A percentile compares a stretch with the other conserved stretches of the same genome.
Evolutionary conservation across 441 rosid species (phyloP).

Genomic region (Metrosideros polymorpha): DNA sequence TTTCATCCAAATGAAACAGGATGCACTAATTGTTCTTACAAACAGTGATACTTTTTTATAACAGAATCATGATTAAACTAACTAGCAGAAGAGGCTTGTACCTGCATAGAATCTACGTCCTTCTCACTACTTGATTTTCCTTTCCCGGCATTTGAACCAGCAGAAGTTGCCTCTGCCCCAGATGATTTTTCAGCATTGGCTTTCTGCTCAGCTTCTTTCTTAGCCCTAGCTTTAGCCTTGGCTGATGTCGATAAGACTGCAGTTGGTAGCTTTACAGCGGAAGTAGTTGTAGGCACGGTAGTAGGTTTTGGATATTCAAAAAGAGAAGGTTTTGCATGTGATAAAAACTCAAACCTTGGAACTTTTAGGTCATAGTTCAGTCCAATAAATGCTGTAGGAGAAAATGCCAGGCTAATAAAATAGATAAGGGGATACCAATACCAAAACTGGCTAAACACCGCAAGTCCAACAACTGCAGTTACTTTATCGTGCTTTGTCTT

Average conservation of each 20-base stretch:
- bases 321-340: slow-evolving; percentile 85
- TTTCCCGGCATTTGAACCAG: slow-evolving; percentile 35
- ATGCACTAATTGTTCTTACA: not conserved
- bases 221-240: slow-evolving; percentile 94
- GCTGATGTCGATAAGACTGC: slow-evolving; percentile 91
- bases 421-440: slow-evolving; percentile 98
- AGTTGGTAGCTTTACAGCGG: slow-evolving; percentile 80
- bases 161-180: slow-evolving; percentile 35
- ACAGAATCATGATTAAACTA: not conserved
- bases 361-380: slow-evolving; percentile 86
- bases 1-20: not conserved
- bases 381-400: slow-evolving; percentile 93
- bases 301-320: slow-evolving; percentile 98
- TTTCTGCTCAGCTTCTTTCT: slow-evolving; percentile 97
- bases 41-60: not conserved
- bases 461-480: slow-evolving; percentile 95
- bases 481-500: slow-evolving; percentile 95
- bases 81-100: slow-evolving; percentile 8
- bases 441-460: slow-evolving; percentile 98
- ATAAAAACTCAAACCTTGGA: slow-evolving; percentile 85
- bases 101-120: slow-evolving; percentile 95
- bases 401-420: slow-evolving; percentile 84
- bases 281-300: slow-evolving; percentile 63
- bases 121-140: slow-evolving; percentile 62
- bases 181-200: slow-evolving; percentile 64